Conservation (phyloP, 2,329 filamentous ascomycete species). For the Dothidotthia symphoricarpi region DNA sequence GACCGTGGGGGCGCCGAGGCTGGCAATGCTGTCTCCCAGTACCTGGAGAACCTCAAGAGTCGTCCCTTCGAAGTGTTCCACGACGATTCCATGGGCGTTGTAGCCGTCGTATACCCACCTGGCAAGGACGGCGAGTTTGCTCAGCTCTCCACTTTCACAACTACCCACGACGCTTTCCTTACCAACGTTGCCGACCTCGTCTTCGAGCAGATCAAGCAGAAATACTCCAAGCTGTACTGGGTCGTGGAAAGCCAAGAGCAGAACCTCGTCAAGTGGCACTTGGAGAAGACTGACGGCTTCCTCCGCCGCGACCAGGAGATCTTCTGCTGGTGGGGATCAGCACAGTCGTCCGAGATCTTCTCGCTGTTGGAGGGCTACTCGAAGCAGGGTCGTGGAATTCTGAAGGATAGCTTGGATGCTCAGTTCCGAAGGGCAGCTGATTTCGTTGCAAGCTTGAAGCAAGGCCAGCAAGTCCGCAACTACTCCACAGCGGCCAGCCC, state of each 20-base stretch:
- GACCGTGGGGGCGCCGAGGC: slow-evolving; percentile 81
- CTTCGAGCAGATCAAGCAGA: slow-evolving; percentile 89
- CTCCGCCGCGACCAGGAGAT: slow-evolving; percentile 82
- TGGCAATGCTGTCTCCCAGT: slow-evolving; percentile 79
- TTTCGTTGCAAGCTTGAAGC: slow-evolving; percentile 62
- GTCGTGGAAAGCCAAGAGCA: slow-evolving; percentile 96
- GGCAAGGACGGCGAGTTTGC: slow-evolving; percentile 65
- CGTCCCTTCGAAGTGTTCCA: slow-evolving; percentile 90
- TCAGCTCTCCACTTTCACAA: slow-evolving; percentile 84
- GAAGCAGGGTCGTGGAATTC: slow-evolving; percentile 78
- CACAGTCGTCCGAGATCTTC: slow-evolving; percentile 76
- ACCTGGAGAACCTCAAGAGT: slow-evolving; percentile 73
- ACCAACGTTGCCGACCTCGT: slow-evolving; percentile 95
- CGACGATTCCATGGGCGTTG: slow-evolving; percentile 88
- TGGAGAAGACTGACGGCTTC: slow-evolving; percentile 93
- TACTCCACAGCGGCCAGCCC: slow-evolving; percentile 57
- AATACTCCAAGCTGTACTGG: slow-evolving; percentile 88
- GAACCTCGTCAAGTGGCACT: slow-evolving; percentile 91
- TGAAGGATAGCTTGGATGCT: slow-evolving; percentile 86
- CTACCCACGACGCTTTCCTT: slow-evolving; percentile 92
- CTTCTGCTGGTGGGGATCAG: slow-evolving; percentile 93
- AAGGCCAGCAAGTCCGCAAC: slow-evolving; percentile 62
- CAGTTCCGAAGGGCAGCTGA: slow-evolving; percentile 75
- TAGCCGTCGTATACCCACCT: slow-evolving; percentile 82
- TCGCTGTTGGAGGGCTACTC: slow-evolving; percentile 83